These are phyloP conservation scores for Hypoxylon intermedium DNA, from an alignment of 495 filamentous ascomycete species.

Conservation along the genomic window DNA sequence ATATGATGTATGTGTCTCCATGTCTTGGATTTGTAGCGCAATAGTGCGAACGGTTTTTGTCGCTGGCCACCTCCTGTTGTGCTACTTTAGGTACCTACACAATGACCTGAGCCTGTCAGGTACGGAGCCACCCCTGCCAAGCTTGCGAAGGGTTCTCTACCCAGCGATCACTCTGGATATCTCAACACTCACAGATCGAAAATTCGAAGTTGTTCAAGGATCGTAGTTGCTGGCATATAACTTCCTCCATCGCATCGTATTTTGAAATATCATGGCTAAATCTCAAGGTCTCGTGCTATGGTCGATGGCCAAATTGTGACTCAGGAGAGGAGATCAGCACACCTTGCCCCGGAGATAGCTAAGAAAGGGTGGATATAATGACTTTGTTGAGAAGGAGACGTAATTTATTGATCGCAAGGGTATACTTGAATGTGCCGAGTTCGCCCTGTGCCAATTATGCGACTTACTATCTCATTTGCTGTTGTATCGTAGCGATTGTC, in stretches of 20 bases:
- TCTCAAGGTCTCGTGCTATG: neutral
- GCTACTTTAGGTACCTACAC: slow-evolving; percentile 1
- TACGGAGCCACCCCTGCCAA: slow-evolving; percentile 26
- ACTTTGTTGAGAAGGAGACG: too few relatives aligned
- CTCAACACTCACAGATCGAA: slow-evolving; percentile 24
- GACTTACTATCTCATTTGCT: too few relatives aligned
- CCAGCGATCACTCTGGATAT: slow-evolving; percentile 23
- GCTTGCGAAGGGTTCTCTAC: neutral
- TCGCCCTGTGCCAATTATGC: too few relatives aligned
- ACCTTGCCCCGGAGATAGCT: neutral
- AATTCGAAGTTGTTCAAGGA: slow-evolving; percentile 2
- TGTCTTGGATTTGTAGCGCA: slow-evolving; percentile 34
- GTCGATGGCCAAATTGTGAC: neutral
- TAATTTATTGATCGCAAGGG: too few relatives aligned
- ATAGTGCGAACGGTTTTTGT: slow-evolving; percentile 35
- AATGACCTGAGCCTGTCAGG: slow-evolving; percentile 12
- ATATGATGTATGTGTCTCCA: slow-evolving; percentile 11
- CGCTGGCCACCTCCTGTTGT: slow-evolving; percentile 27
- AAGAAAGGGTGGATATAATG: neutral
- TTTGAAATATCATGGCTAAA: neutral
- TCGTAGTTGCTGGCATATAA: neutral
- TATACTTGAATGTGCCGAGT: too few relatives aligned
- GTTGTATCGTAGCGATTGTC: too few relatives aligned
- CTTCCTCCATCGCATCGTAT: neutral
- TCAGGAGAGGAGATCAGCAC: slow-evolving; percentile 3